These are phyloP conservation scores for Eimeria sp. DNA, from an alignment of 169 alveolate species.

Conservation along the genomic window DNA sequence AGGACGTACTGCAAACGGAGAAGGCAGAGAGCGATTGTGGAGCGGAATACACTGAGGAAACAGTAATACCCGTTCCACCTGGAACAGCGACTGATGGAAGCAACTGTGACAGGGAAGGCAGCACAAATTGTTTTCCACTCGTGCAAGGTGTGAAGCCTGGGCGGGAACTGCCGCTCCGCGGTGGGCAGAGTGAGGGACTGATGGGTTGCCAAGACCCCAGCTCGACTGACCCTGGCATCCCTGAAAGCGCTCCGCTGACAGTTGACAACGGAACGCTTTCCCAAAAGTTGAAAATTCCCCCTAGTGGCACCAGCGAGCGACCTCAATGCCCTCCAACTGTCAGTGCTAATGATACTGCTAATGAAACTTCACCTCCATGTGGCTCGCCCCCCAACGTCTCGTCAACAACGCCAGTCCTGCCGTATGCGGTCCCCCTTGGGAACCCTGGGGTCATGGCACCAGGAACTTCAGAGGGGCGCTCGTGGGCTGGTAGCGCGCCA, in stretches of 20 bases:
- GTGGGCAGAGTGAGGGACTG: constrained; percentile 4
- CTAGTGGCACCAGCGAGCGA: not conserved
- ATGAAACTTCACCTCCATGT: not conserved
- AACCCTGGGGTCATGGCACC: not conserved
- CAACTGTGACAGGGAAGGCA: not conserved
- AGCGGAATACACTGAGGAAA: not conserved
- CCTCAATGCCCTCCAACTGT: not conserved
- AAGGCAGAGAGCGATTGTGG: constrained; percentile 18
- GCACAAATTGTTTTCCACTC: constrained; percentile 20
- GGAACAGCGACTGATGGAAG: constrained; percentile 1
- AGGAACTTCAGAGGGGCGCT: not conserved
- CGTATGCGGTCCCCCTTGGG: not conserved
- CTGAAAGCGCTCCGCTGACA: not conserved
- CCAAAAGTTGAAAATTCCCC: not conserved
- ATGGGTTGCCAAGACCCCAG: not conserved
- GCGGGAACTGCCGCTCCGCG: not conserved
- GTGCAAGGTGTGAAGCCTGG: not conserved
- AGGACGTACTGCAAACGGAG: constrained; percentile 38
- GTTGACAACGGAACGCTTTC: not conserved
- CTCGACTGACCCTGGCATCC: not conserved
- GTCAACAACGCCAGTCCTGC: not conserved
- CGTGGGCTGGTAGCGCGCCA: not conserved
- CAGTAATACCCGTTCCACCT: not conserved
- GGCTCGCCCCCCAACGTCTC: not conserved
- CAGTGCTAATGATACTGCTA: not conserved